Conservation (phyloP, 169 alveolate genomes). For the Cryptosporidium meleagridis region DNA sequence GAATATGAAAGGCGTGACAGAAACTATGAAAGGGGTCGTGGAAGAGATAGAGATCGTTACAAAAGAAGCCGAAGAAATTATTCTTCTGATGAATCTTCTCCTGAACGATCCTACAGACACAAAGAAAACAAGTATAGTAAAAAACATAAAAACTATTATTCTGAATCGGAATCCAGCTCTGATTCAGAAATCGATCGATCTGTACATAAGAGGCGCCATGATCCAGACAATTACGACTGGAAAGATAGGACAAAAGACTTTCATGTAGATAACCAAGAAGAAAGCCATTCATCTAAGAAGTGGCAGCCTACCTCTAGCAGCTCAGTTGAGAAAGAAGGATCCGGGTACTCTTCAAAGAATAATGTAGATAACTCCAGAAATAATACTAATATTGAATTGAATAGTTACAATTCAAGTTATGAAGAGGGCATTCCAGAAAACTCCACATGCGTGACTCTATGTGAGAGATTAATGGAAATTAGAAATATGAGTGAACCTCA, state of each 20-base stretch:
- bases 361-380: not conserved
- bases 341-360: conserved; percentile 9
- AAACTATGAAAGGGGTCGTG: conserved; percentile 28
- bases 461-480: conserved; percentile 52
- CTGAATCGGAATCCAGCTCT: conserved; percentile 46
- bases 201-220: conserved; percentile 15
- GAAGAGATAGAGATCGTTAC: conserved; percentile 32
- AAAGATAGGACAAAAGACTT: conserved; percentile 16
- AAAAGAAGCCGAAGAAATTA: conserved; percentile 29
- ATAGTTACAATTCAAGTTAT: not conserved
- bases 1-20: conserved; percentile 40
- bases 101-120: conserved; percentile 34
- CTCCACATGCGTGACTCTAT: conserved; percentile 50
- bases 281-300: conserved; percentile 8
- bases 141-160: conserved; percentile 25
- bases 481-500: conserved; percentile 55
- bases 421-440: conserved; percentile 9
- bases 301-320: conserved; percentile 9
- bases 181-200: conserved; percentile 14
- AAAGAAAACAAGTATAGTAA: conserved; percentile 16
- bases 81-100: conserved; percentile 62
- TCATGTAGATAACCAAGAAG: conserved; percentile 11
- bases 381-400: not conserved
- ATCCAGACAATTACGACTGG: conserved; percentile 16
- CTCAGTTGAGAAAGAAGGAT: conserved; percentile 24